Conservation (phyloP, 768 basidiomycete species). For the Mycena rebaudengoi region DNA sequence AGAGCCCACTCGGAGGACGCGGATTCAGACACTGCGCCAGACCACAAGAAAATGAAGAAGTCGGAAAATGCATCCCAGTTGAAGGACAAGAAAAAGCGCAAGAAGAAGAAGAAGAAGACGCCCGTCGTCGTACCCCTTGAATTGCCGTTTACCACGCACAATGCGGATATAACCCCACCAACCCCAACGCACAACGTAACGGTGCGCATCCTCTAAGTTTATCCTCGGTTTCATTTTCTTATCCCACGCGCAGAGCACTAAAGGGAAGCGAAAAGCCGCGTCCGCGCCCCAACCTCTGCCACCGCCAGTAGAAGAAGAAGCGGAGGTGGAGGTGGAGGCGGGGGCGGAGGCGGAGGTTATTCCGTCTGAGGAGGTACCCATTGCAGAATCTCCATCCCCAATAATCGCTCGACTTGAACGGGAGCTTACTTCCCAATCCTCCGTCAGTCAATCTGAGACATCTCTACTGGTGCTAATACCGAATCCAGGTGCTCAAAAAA, state of each 20-base stretch:
- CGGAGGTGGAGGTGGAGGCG: not conserved
- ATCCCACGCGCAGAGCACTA: constrained; percentile 36
- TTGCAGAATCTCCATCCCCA: constrained; percentile 3
- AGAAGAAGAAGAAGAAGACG: constrained; percentile 45
- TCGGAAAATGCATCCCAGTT: constrained; percentile 31
- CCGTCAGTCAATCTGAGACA: constrained; percentile 39
- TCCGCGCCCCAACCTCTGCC: constrained; percentile 31
- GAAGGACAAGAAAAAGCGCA: constrained; percentile 49
- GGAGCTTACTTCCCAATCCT: constrained; percentile 50
- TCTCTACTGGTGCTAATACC: not conserved
- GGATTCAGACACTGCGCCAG: constrained; percentile 33
- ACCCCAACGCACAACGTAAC: not conserved
- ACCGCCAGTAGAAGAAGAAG: no score
- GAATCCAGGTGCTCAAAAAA: constrained; percentile 53
- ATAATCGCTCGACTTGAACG: constrained; percentile 51
- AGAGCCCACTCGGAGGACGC: constrained; percentile 39
- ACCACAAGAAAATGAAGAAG: constrained; percentile 42
- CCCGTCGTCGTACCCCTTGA: constrained; percentile 38
- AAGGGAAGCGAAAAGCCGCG: constrained; percentile 50
- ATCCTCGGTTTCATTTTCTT: not conserved
- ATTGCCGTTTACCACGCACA: not conserved
- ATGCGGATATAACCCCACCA: constrained; percentile 7
- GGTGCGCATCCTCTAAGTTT: constrained; percentile 30
- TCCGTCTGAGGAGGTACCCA: constrained; percentile 19
- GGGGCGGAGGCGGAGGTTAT: constrained; percentile 25